Evolutionary conservation across 495 filamentous ascomycete species (phyloP).

Genomic region (Tuber melanosporum): DNA sequence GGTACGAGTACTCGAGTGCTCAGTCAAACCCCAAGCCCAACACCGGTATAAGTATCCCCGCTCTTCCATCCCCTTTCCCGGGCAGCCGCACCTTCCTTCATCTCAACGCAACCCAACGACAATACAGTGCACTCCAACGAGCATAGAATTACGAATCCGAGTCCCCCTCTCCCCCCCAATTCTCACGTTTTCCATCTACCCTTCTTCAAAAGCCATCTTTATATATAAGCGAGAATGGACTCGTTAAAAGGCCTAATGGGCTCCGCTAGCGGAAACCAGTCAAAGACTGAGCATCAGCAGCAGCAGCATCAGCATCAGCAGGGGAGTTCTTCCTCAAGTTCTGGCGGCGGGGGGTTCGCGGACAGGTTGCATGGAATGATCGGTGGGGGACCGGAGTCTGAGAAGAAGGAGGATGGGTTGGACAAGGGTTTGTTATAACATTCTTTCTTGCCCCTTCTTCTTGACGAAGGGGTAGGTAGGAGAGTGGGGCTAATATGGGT

Average conservation of each 20-base stretch:
- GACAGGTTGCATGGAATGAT: slow-evolving; percentile 56
- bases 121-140: background rate
- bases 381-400: slow-evolving; percentile 60
- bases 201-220: slow-evolving; percentile 4
- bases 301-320: background rate
- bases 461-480: background rate
- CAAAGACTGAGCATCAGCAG: background rate
- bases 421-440: slow-evolving; percentile 53
- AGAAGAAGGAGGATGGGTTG: slow-evolving; percentile 64
- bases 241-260: background rate
- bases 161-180: background rate
- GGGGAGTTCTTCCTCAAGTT: slow-evolving; percentile 9
- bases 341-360: slow-evolving; percentile 48
- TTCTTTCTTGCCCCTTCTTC: background rate
- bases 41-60: background rate
- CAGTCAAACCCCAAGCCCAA: background rate
- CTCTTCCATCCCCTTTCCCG: background rate
- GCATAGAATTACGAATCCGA: background rate
- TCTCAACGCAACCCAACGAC: background rate
- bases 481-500: slow-evolving; percentile 6
- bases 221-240: background rate
- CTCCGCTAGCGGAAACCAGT: background rate
- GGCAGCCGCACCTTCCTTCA: background rate
- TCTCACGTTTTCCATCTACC: background rate
- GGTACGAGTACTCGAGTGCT: background rate